Base-by-base conservation (phyloP, 139 green algal genomes). In the Coccomyxa sp. region DNA sequence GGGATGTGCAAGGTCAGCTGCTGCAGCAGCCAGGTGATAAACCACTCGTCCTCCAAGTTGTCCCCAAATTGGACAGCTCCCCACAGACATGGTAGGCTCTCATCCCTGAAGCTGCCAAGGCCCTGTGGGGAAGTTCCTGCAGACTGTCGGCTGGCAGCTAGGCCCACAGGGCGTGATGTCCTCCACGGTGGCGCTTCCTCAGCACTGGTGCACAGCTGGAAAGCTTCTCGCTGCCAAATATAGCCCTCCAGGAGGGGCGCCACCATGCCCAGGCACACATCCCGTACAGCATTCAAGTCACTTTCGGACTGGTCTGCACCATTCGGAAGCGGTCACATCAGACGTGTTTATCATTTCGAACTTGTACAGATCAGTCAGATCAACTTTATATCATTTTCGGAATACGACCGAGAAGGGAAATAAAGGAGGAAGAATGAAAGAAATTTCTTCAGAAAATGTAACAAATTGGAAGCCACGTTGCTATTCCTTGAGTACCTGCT, bases 41-140 rank as follows among this genome's bases (percentile, higher is more conserved):
- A 93, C 95, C 95, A 98, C 86, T 98, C 95, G 82, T 98, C 95
- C 67, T 97, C 93, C 25, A 98, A 86, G 74, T 93, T 96, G 84
- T 97, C 95, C 0, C 91, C 95, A 87, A 94, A 97, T 0, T 77
- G 63, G 18, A 92, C 58, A 7, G 27, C 57, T 28, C 93, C 93
- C 93, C 93, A 98, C 79, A 98, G 67, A 84, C 84, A 93, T 10
- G 86, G 77, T n/a, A 75, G 84, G 23, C 0, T 68, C 27, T 12
- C 60, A 38, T 60, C 31, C 76, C 76, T 80, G 27, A 21, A 16
- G 15, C 27, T 17, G 74, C 25, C 17, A 18, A 23, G 67, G 28
- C 79, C n/a, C 38, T 51, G 38, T 7, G 3, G 38, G 38, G 38
- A 51, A 51, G 38, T 51, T 51, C 38, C 38, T 51, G 38, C 38